Percentiles rank a stretch among this genome's conserved stretches.
These are phyloP conservation scores for Aspergillus aculeatus DNA, from an alignment of 2,329 filamentous ascomycete genomes.

Conservation along the genomic window DNA sequence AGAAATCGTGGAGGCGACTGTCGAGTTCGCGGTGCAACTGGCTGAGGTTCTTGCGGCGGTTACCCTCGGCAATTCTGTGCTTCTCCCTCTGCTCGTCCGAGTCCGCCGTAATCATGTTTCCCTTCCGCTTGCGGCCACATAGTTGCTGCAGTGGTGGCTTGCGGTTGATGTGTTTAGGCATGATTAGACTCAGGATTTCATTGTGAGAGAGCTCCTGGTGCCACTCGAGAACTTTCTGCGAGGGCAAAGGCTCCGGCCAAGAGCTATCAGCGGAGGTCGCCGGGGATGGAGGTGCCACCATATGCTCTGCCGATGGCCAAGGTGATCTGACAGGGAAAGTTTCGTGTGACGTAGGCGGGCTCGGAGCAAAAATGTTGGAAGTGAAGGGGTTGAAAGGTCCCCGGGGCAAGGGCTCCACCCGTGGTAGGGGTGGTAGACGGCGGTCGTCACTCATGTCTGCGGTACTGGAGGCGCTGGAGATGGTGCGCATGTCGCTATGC, in stretches of 20 bases:
- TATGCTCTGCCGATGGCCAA: slow-evolving; percentile 31
- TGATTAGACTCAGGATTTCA: slow-evolving; percentile 37
- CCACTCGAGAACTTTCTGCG: slow-evolving; percentile 34
- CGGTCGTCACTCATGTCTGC: slow-evolving; percentile 35
- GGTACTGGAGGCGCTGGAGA: slow-evolving; percentile 22
- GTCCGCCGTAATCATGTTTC: slow-evolving; percentile 31
- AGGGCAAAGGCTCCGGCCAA: slow-evolving; percentile 34
- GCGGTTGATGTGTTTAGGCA: slow-evolving; percentile 38
- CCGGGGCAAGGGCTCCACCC: slow-evolving; percentile 37
- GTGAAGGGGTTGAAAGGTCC: slow-evolving; percentile 40
- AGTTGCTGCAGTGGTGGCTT: slow-evolving; percentile 41
- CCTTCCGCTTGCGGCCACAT: slow-evolving; percentile 42
- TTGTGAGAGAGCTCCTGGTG: slow-evolving; percentile 33
- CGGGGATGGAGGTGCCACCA: slow-evolving; percentile 37
- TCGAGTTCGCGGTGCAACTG: slow-evolving; percentile 40
- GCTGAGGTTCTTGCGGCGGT: slow-evolving; percentile 42
- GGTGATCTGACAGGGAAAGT: slow-evolving; percentile 34
- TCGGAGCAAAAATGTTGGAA: slow-evolving; percentile 29
- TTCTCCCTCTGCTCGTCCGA: slow-evolving; percentile 41
- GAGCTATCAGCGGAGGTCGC: slow-evolving; percentile 40
- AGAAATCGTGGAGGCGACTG: slow-evolving; percentile 39
- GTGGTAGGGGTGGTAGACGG: slow-evolving; percentile 39
- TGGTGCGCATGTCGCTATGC: slow-evolving; percentile 24
- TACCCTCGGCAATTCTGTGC: slow-evolving; percentile 42
- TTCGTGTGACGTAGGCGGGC: slow-evolving; percentile 36